Base-by-base conservation (phyloP, 805 yeast genomes). In the Blastobotrys peoriensis region DNA sequence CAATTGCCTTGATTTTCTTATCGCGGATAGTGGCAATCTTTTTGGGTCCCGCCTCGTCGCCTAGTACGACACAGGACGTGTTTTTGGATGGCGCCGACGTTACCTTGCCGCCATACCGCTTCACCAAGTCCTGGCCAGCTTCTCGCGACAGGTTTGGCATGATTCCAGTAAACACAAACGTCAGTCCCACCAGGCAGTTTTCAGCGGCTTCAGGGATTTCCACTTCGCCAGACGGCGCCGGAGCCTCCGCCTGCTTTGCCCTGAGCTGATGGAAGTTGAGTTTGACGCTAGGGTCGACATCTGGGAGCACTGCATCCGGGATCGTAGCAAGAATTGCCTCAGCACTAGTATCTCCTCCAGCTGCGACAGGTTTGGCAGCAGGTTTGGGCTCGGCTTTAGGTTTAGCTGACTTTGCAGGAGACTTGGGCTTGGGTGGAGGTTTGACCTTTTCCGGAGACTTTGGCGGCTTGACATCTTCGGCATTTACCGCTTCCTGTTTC, bases 21-120 rank as follows among this genome's bases (percentile, higher is more conserved):
- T 78, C 76, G 55, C 78, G 81, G 52, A 94, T 91, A 57, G 81
- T 86, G 55, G 78, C 77, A 36, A 93, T 78, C 63, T 93, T 93
- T n/a, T 87, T 79, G 2, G 98, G 97, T 0, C 98, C 98, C 2
- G 98, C 98, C 53, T 93, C 97, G 42, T 75, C 87, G 5, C 98
- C 98, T 23, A 93, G 71, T 1, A 93, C 97, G 2, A 91, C 95
- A 38, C 88, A 70, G 19, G 87, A 76, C 0, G 98, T 93, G 57
- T 83, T 86, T 8, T 86, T 78, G 45, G 93, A 84, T 20, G 91
- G 82, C 0, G 95, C 76, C 54, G 86, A 79, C 0, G 68, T 86
- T 15, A 91, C 95, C 55, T 81, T 81, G 3, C 96, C 98, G 13
- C 98, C 98, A 57, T 91, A 87, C 51, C 75, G 73, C 55, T 86